Conservation (phyloP, 306 rosid species). For the Cicer judaicum region DNA sequence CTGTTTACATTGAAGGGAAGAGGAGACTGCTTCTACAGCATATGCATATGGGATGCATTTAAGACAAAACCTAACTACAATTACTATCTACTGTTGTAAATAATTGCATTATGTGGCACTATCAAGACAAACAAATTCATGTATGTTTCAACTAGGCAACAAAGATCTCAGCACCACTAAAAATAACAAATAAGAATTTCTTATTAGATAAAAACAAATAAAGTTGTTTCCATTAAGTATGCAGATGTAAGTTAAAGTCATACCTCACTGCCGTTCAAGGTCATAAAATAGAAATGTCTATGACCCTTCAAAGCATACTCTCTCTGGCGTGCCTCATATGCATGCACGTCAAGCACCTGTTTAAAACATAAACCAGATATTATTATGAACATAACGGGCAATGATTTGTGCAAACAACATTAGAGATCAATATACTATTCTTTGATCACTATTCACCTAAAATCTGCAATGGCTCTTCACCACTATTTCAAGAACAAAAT, state of each 20-base stretch:
- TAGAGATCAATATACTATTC: constrained; percentile 34
- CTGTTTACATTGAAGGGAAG: constrained; percentile 9
- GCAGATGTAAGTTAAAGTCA: constrained; percentile 37
- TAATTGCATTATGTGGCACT: background rate
- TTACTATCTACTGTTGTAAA: constrained; percentile 16
- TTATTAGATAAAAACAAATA: constrained; percentile 1
- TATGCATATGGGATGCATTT: background rate
- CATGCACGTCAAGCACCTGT: constrained; percentile 89
- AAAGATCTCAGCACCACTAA: constrained; percentile 3
- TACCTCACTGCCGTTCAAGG: constrained; percentile 95
- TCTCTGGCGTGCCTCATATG: constrained; percentile 91
- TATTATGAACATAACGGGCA: constrained; percentile 27
- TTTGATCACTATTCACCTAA: constrained; percentile 17
- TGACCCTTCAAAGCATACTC: constrained; percentile 94
- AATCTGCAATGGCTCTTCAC: constrained; percentile 16
- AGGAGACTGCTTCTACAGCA: constrained; percentile 24
- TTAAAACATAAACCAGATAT: constrained; percentile 41
- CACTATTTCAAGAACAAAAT: constrained; percentile 21
- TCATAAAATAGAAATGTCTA: constrained; percentile 99
- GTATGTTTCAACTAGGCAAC: background rate
- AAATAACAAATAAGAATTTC: constrained; percentile 1
- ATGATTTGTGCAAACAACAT: constrained; percentile 17
- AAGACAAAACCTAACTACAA: background rate
- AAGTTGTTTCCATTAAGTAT: constrained; percentile 16
- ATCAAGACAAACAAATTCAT: constrained; percentile 12